Conservation (phyloP, 2,329 filamentous ascomycete genomes). For the Fusarium xyrophilum region DNA sequence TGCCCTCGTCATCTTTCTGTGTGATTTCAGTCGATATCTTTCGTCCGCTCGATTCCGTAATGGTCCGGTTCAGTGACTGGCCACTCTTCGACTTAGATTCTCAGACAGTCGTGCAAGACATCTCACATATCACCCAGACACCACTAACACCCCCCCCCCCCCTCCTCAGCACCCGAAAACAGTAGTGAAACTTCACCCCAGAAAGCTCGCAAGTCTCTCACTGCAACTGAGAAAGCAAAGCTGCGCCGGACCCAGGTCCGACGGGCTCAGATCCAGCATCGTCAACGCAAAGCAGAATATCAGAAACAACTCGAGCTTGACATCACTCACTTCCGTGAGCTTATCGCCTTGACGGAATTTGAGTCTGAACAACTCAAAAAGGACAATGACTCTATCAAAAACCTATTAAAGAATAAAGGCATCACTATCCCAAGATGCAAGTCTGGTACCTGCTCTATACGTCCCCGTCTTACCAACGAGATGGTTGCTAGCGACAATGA, state of each 20-base stretch:
- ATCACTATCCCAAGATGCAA: conserved; percentile 25
- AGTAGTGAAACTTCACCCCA: conserved; percentile 19
- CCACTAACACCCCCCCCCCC: conserved; percentile 14
- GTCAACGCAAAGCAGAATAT: conserved; percentile 63
- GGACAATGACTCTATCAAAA: conserved; percentile 55
- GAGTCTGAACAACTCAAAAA: conserved; percentile 48
- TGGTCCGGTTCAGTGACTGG: not conserved
- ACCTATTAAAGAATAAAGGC: conserved; percentile 43
- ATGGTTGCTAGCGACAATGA: conserved; percentile 12
- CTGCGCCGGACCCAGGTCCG: conserved; percentile 60
- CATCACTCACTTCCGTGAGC: conserved; percentile 54
- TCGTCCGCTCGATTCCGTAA: not conserved
- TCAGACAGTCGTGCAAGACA: conserved; percentile 3
- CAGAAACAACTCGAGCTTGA: conserved; percentile 62
- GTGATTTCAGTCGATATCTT: not conserved
- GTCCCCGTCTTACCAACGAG: not conserved
- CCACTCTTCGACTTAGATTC: not conserved
- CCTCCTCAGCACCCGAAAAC: conserved; percentile 29
- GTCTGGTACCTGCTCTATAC: conserved; percentile 8
- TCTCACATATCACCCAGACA: not conserved
- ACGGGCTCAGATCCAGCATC: conserved; percentile 61
- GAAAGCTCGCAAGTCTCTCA: conserved; percentile 31
- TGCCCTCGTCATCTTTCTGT: not conserved
- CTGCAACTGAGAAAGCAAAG: conserved; percentile 51
- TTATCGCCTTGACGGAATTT: conserved; percentile 52